Evolutionary conservation across 2,329 filamentous ascomycete genomes (phyloP), one percentile per base, ranked within the genome.

Genomic region (Zalaria obscura): DNA sequence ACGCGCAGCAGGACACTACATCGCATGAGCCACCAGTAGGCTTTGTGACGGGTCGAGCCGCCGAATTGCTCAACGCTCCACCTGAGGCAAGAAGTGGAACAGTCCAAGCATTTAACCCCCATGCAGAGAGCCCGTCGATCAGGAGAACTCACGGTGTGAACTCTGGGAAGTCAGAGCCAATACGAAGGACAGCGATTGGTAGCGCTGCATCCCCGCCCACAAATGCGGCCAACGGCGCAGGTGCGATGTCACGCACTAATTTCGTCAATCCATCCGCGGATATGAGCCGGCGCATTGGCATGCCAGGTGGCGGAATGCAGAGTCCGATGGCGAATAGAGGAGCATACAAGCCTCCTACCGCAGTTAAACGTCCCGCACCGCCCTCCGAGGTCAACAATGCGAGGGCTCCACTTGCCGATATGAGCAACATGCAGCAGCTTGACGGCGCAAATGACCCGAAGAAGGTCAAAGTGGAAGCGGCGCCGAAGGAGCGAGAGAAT

Each of bases 111-210:
- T 71, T 70, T 55, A 67, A 71, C 36, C 67, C 67, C 4, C 61
- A 69, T 40, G 63, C 56, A 8, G 67, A 70, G 39, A 67, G 63
- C 46, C 87, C 88, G 0, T 91, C 87, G 0, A 87, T 94, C 55
- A 76, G 85, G 46, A 88, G 89, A 56, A 95, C 89, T 0, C 82
- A 83, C 0, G 88, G 88, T 2, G 73, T 95, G 33, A 86, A 95
- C 53, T 85, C 93, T 55, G 77, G 66, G 25, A 80, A 76, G 40
- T 88, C 83, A 4, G 79, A 80, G 40, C 85, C 87, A 0, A 64
- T 94, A 2, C 72, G 71, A 3, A 73, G 71, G 47, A 69, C 67
- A 34, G 51, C 54, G 26, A 37, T 47, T 18, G 7, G n/a, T 7
- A 32, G 29, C n/a, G 29, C 7, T 32, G 29, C 7, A 7, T n/a